Conservation (phyloP, 345 rosid genomes). For the Eucalyptus fibrosa region DNA sequence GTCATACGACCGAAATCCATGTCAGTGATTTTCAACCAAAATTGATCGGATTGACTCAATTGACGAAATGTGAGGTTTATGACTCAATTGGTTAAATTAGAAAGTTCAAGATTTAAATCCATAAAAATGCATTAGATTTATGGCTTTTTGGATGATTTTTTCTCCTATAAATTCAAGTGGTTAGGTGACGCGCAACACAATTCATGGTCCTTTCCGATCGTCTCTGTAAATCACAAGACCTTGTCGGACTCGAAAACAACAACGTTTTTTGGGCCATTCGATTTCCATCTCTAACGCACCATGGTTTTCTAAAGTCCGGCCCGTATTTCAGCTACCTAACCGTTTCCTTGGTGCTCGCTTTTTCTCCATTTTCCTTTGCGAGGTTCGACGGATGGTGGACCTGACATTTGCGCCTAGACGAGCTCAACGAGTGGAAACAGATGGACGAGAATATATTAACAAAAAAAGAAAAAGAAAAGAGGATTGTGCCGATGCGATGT, state of each 20-base stretch:
- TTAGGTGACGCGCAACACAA: background rate
- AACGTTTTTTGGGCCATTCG: background rate
- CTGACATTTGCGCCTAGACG: background rate
- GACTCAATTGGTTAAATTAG: too few relatives aligned
- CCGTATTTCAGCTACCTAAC: background rate
- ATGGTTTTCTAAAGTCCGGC: background rate
- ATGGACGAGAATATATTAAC: background rate
- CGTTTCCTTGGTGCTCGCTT: background rate
- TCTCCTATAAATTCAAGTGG: background rate
- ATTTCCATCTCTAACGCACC: background rate
- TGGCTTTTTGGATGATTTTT: too few relatives aligned
- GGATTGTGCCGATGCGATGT: background rate
- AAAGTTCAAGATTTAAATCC: too few relatives aligned
- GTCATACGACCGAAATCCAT: rapidly evolving
- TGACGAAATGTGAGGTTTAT: rapidly evolving
- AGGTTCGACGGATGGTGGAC: background rate
- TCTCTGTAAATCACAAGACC: background rate
- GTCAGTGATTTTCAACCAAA: rapidly evolving
- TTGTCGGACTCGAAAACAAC: background rate
- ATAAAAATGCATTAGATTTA: too few relatives aligned
- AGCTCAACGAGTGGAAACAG: background rate
- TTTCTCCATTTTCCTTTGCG: background rate
- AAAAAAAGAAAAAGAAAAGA: background rate
- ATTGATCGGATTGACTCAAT: too few relatives aligned
- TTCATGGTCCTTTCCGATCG: background rate